These are phyloP conservation scores for Citrullus amarus DNA, from an alignment of 306 rosid genomes.

Conservation along the genomic window DNA sequence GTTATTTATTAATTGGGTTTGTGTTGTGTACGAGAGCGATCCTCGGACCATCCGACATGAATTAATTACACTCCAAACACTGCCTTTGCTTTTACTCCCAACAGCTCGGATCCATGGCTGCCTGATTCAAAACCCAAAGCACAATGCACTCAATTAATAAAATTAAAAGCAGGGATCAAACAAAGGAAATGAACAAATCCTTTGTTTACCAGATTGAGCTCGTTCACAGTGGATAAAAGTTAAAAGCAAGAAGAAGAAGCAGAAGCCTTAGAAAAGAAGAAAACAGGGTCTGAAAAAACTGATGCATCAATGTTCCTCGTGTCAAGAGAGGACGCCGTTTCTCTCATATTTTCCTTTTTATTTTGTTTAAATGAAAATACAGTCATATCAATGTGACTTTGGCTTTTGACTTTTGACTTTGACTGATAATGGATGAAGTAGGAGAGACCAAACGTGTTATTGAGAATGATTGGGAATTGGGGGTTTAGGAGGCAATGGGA, in stretches of 20 bases:
- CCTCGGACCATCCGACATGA: conserved; percentile 3
- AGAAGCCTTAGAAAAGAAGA: neutral
- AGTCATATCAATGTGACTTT: neutral
- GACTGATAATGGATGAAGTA: neutral
- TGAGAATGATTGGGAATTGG: neutral
- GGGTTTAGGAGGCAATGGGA: neutral
- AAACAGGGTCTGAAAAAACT: neutral
- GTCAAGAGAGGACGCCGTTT: too few relatives aligned
- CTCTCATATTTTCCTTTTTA: too few relatives aligned
- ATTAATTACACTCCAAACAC: neutral
- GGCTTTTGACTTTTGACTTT: neutral
- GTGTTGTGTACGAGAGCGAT: neutral
- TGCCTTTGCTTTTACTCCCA: neutral
- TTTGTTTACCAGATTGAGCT: too few relatives aligned
- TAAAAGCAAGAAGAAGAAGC: neutral
- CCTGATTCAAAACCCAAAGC: neutral
- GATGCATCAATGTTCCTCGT: neutral
- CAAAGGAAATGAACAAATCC: neutral
- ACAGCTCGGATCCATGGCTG: neutral
- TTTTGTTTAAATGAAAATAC: too few relatives aligned
- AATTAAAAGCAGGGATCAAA: neutral
- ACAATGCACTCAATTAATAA: neutral
- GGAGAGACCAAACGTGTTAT: conserved; percentile 2
- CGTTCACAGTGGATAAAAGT: too few relatives aligned
- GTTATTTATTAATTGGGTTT: too few relatives aligned